Evolutionary conservation across 768 basidiomycete species (phyloP), one percentile per base, ranked within the genome.

Genomic region (Mycena galericulata): DNA sequence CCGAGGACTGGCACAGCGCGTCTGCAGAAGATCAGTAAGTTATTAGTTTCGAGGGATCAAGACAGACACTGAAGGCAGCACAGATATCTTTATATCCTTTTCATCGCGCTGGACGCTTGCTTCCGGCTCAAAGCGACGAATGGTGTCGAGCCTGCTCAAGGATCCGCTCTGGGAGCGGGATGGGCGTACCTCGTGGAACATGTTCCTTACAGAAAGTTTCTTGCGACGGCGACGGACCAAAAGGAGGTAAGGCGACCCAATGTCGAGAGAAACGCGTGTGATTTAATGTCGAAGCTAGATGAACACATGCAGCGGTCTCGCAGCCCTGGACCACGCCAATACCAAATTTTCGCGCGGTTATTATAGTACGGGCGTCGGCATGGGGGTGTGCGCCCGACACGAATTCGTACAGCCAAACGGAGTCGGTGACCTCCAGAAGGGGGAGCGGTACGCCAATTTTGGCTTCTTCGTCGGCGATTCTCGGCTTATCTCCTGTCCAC

Each of bases 1-100:
- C 75, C 0, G 64, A 49, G 1, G 46, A 65, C 10, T 79, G 75
- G 74, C 22, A 68, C 30, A 43, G 69, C 12, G 72, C n/a, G 34
- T 68, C 68, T 2, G 1, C 24, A 29, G 46, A 54, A 24, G 34
- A 46, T 2, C 26, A 34, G 65, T 64, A 51, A 0, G 20, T 27
- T 41, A 32, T 1, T 30, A 12, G 27, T 10, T n/a, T 46, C 11
- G 11, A 2, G 15, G 22, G 22, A 8, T 8, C 4, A 22, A 3
- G 12, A 34, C 30, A 7, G 22, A 22, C 2, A 24, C n/a, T 57
- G 7, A 57, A 12, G 8, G 14, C 11, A 45, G 3, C 32, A 14
- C 38, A 43, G 36, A n/a, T 68, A 24, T 14, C 11, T 41, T 7
- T 50, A 57, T 20, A 29, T 49, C 8, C 12, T 50, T 20, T 57